Evolutionary conservation across 2,329 filamentous ascomycete species (phyloP), one percentile per base, ranked within the genome.

Genomic region (Pestalotiopsis sp.): DNA sequence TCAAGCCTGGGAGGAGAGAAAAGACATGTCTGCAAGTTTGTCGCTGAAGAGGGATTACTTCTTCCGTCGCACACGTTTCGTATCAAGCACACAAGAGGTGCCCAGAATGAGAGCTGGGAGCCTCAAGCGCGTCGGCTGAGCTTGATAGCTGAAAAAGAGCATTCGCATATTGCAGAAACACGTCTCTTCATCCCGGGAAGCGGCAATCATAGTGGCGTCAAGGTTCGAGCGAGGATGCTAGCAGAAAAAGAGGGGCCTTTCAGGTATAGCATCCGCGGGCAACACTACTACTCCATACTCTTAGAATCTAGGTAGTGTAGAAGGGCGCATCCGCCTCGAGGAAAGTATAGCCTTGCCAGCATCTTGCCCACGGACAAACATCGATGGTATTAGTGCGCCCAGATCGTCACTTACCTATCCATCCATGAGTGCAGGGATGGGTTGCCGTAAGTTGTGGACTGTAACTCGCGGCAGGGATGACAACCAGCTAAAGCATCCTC

Each of bases 161-260:
- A 14, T n/a, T 52, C 20, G 45, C 45, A 52, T 17, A 52, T 52
- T 20, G 45, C 45, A 52, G 45, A 52, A 52, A n/a, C 17, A 52
- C 7, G 45, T 52, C 45, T 52, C 45, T 52, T 52, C 17, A 52
- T 52, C 45, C 45, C 45, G 45, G 45, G 31, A n/a, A 41, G 59
- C 36, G 59, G 36, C 59, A 62, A 40, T 9, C 25, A 62, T 20
- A 62, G 59, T 62, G 59, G 59, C 59, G 59, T 62, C n/a, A 62
- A 62, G 27, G 59, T 62, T 40, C 17, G 20, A 36, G 52, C 13
- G 11, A 23, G 52, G n/a, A 27, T 17, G 25, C 11, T 5, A n/a
- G 20, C 23, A 13, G 12, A 31, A 59, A 36, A 59, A 23, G 23
- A 23, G 57, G 57, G 57, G n/a, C 23, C 20, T 12, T 59, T 59